Evolutionary conservation across 1,284 basidiomycete species (phyloP).

Genomic region (Cystobasidiaceae sp.): DNA sequence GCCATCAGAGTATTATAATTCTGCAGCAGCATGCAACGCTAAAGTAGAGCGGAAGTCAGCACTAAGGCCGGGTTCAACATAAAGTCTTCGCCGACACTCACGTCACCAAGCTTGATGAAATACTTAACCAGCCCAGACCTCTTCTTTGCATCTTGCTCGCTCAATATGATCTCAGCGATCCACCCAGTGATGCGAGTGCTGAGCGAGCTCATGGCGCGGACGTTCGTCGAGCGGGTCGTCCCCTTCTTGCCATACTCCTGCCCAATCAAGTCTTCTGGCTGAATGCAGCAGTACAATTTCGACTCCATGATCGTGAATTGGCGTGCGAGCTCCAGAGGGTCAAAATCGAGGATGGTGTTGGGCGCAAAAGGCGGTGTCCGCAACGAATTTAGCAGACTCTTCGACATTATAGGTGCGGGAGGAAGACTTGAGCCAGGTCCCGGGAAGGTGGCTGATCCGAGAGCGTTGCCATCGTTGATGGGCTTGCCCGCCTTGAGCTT

Average conservation of each 20-base stretch:
- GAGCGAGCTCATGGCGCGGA: constrained; percentile 48
- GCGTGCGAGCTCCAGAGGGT: constrained; percentile 58
- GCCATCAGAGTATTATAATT: constrained; percentile 51
- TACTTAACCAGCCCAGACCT: constrained; percentile 48
- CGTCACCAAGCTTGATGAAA: constrained; percentile 50
- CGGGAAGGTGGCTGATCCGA: constrained; percentile 47
- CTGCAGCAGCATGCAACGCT: constrained; percentile 46
- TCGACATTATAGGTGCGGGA: constrained; percentile 70
- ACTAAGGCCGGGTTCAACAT: neutral
- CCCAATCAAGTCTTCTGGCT: constrained; percentile 48
- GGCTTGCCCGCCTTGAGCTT: constrained; percentile 40
- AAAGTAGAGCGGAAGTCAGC: constrained; percentile 44
- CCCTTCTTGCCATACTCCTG: constrained; percentile 44
- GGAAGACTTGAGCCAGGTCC: constrained; percentile 40
- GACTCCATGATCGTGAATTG: constrained; percentile 52
- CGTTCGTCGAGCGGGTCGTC: constrained; percentile 29
- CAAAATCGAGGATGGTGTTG: constrained; percentile 79
- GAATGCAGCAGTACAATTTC: constrained; percentile 46
- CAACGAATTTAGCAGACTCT: constrained; percentile 58
- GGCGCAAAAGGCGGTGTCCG: constrained; percentile 54
- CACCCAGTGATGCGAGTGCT: constrained; percentile 51
- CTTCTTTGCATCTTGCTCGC: constrained; percentile 47
- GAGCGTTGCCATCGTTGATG: constrained; percentile 57
- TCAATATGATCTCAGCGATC: constrained; percentile 50
- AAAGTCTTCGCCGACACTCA: constrained; percentile 34